Conservation (phyloP, 345 rosid genomes). For the Arabidopsis suecica region DNA sequence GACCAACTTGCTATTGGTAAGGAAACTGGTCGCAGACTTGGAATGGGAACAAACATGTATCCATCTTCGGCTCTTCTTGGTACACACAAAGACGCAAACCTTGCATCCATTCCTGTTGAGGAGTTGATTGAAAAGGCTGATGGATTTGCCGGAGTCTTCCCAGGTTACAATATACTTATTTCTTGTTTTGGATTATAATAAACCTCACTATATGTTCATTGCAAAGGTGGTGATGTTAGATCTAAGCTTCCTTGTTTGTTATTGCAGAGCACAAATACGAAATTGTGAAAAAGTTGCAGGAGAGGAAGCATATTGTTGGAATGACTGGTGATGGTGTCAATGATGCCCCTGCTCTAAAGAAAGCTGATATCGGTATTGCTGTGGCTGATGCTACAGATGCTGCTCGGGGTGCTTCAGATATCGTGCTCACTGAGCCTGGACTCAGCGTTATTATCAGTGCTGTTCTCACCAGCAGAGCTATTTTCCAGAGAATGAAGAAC, state of each 20-base stretch:
- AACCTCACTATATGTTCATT: conserved; percentile 4
- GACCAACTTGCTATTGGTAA: conserved; percentile 98
- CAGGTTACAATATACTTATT: conserved; percentile 52
- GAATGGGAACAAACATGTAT: conserved; percentile 99
- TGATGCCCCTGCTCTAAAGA: conserved; percentile 97
- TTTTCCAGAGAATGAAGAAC: conserved; percentile 99
- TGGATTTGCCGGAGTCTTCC: conserved; percentile 98
- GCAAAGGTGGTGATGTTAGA: background rate
- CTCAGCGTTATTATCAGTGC: conserved; percentile 94
- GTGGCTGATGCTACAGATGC: conserved; percentile 99
- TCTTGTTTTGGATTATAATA: background rate
- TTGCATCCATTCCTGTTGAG: conserved; percentile 84
- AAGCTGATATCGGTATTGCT: conserved; percentile 98
- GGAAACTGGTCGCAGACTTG: conserved; percentile 98
- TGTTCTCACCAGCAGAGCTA: conserved; percentile 95
- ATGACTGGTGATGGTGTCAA: conserved; percentile 99
- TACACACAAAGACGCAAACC: conserved; percentile 73
- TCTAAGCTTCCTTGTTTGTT: conserved; percentile 27
- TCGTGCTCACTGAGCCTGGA: conserved; percentile 98
- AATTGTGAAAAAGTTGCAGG: conserved; percentile 91
- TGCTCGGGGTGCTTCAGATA: conserved; percentile 94
- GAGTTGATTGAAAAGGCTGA: conserved; percentile 97
- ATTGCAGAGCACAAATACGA: conserved; percentile 90
- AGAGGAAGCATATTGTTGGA: conserved; percentile 94
- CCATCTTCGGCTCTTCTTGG: conserved; percentile 96